Evolutionary conservation across 129 eudicot genomes (phyloP), one percentile per base, ranked within the genome.

Genomic region (Scalesia atractyloides): DNA sequence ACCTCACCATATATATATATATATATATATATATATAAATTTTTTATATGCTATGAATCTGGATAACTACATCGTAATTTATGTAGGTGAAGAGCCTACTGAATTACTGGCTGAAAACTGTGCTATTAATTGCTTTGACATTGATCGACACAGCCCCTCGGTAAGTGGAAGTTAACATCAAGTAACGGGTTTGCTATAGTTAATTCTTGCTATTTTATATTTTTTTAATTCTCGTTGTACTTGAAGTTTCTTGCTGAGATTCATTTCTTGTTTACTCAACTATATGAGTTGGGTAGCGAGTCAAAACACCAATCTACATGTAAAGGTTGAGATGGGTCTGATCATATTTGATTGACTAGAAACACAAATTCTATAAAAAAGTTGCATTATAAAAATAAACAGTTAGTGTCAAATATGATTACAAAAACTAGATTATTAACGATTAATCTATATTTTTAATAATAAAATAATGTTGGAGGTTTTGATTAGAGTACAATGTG

Each of bases 111-210:
- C 88, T 18, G 98, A 94, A 80, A 93, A 89, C 26, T 90, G 97
- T 82, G 97, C 97, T 37, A 88, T 94, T 68, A 94, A 94, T 81
- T 76, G 93, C 88, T 87, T 94, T 73, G 98, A 94, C 86, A 94
- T 94, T 26, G 97, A 90, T 74, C 76, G 64, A 64, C 93, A 94
- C 19, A 87, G 90, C 77, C 92, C 96, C 43, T 85, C 97, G 59
- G 98, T 93, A 68, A 6, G 98, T 88, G 48, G 2, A 65, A n/a
- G 12, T 26, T 72, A 17, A 47, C 52, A 58, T 56, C 36, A 41
- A 5, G n/a, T 5, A 11, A 3, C 16, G 7, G 16, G 36, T 58
- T 58, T 22, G 19, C 33, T 19, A 3, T 17, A 2, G 51, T 54
- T 22, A 19, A 16, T 5, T 44, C 22, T 52, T 39, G 48, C 13